Evolutionary conservation across 2,329 filamentous ascomycete species (phyloP).

Genomic region (Reticulascus tulasneorum): DNA sequence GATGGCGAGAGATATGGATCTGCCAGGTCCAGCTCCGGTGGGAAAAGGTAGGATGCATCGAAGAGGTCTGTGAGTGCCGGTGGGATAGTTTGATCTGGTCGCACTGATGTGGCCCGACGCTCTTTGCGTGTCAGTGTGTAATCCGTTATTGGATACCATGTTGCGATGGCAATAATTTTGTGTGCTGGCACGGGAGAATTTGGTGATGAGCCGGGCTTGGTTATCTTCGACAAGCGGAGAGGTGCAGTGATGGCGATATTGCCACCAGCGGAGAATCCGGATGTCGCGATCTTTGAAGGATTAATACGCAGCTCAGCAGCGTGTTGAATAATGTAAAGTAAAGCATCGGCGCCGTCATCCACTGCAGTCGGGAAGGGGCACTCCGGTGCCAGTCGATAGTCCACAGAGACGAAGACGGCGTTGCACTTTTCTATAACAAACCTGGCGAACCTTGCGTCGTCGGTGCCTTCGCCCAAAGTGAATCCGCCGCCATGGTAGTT

Average conservation of each 20-base stretch:
- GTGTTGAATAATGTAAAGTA: constrained; percentile 21
- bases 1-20: constrained; percentile 57
- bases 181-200: too few relatives aligned
- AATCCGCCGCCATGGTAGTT: constrained; percentile 68
- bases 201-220: too few relatives aligned
- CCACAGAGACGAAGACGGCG: constrained; percentile 47
- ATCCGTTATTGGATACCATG: too few relatives aligned
- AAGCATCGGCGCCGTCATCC: constrained; percentile 30
- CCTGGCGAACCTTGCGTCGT: constrained; percentile 61
- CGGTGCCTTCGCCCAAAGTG: constrained; percentile 57
- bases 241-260: constrained; percentile 11
- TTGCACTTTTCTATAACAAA: too few relatives aligned
- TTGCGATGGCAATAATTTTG: too few relatives aligned
- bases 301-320: constrained; percentile 17
- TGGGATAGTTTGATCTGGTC: constrained; percentile 56
- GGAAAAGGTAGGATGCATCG: constrained; percentile 58
- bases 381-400: constrained; percentile 41
- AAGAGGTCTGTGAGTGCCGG: constrained; percentile 58
- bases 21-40: constrained; percentile 42
- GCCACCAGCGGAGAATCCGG: constrained; percentile 19
- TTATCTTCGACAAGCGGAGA: too few relatives aligned
- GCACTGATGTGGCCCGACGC: too few relatives aligned
- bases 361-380: constrained; percentile 28
- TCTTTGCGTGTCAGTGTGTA: too few relatives aligned
- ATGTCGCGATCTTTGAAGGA: constrained; percentile 15